phyloP scores from a whole-genome alignment of 306 rosid species.

The Abrus pulchellus region DNA sequence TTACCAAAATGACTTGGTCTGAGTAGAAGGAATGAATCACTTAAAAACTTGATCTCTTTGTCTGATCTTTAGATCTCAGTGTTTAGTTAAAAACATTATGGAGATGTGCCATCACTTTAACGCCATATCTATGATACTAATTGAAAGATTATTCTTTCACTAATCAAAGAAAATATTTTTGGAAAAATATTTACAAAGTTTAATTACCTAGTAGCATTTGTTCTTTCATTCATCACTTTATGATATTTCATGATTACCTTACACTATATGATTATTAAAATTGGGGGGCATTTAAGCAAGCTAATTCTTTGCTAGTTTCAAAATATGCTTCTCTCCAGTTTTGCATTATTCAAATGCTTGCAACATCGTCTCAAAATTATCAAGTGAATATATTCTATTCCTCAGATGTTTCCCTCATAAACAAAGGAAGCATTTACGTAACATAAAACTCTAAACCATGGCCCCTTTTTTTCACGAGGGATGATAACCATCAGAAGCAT shows the following conservation, averaged over 20 bases:
- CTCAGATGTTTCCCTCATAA: not conserved
- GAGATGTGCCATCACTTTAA: not conserved
- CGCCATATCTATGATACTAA: too few species aligned
- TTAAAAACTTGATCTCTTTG: not conserved
- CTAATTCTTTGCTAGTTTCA: not conserved
- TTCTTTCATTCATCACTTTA: conserved; percentile 9
- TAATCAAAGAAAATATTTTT: too few species aligned
- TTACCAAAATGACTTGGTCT: not conserved
- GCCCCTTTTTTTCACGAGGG: too few species aligned
- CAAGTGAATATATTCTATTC: not conserved
- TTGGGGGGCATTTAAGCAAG: not conserved
- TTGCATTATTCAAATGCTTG: not conserved
- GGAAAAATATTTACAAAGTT: too few species aligned
- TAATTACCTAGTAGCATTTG: not conserved
- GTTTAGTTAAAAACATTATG: not conserved
- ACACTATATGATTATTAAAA: not conserved
- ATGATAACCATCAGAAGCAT: too few species aligned
- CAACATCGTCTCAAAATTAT: not conserved
- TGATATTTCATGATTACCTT: not conserved
- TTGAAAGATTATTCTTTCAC: not conserved
- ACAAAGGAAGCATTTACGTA: not conserved
- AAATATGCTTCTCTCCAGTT: not conserved
- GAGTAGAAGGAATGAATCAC: not conserved
- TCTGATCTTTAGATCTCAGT: not conserved
- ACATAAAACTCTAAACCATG: too few species aligned